These are phyloP conservation scores for Nadsonia commutata DNA, from an alignment of 1,139 yeast species.

Conservation along the genomic window DNA sequence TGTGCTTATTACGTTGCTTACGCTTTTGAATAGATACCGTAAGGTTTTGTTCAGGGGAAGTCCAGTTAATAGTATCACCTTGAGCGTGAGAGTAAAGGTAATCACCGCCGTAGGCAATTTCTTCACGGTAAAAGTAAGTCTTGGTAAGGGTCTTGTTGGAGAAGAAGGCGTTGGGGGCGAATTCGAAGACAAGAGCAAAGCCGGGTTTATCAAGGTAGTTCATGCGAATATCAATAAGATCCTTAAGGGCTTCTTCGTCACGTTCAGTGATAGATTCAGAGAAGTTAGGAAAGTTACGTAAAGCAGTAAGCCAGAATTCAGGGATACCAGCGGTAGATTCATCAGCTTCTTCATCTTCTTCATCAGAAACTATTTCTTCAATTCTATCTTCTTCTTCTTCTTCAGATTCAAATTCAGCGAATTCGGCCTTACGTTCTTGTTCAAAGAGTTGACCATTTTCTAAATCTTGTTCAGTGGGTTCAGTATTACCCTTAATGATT, in stretches of 20 bases:
- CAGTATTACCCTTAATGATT: slow-evolving; percentile 55
- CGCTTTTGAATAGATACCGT: slow-evolving; percentile 84
- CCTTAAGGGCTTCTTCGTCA: slow-evolving; percentile 70
- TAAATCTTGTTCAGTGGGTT: slow-evolving; percentile 69
- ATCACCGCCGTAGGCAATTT: slow-evolving; percentile 89
- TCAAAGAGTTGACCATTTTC: slow-evolving; percentile 59
- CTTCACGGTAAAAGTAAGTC: slow-evolving; percentile 88
- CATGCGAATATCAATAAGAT: slow-evolving; percentile 58
- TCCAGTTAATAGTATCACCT: slow-evolving; percentile 81
- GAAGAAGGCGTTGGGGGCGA: slow-evolving; percentile 64
- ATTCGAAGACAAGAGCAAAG: slow-evolving; percentile 72
- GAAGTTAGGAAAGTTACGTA: slow-evolving; percentile 71
- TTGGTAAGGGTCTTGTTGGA: slow-evolving; percentile 57
- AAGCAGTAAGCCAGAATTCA: slow-evolving; percentile 90
- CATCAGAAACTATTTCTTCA: slow-evolving; percentile 18
- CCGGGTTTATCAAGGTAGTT: slow-evolving; percentile 84
- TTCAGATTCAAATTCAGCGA: slow-evolving; percentile 31
- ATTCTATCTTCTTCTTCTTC: slow-evolving; percentile 31
- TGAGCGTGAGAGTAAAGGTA: slow-evolving; percentile 95
- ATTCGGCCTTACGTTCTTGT: slow-evolving; percentile 26
- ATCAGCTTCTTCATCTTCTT: slow-evolving; percentile 30
- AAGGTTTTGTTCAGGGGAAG: slow-evolving; percentile 61
- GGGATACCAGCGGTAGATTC: slow-evolving; percentile 61
- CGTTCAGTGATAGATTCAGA: slow-evolving; percentile 81
- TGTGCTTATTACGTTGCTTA: slow-evolving; percentile 94